Conservation (phyloP, 2,329 filamentous ascomycete species). For the Pestalotiopsis sp. region DNA sequence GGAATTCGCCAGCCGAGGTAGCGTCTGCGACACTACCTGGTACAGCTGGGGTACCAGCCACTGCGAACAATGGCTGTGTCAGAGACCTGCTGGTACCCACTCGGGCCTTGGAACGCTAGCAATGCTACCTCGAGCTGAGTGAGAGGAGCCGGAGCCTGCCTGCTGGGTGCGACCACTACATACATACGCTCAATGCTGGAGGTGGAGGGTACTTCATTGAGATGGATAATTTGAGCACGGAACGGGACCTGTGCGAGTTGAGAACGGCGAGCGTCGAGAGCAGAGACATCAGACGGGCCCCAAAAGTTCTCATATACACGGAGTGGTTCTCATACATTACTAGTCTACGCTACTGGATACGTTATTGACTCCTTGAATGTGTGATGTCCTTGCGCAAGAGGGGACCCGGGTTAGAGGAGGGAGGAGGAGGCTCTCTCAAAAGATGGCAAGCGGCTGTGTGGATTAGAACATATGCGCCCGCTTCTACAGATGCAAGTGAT, state of each 20-base stretch:
- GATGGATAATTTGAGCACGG: neutral
- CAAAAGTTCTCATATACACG: neutral
- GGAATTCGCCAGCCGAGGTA: neutral
- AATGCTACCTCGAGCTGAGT: neutral
- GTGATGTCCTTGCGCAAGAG: neutral
- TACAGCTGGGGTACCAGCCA: constrained; percentile 26
- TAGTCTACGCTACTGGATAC: neutral
- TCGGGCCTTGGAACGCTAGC: constrained; percentile 19
- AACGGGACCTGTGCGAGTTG: constrained; percentile 1
- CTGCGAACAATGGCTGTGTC: constrained; percentile 25
- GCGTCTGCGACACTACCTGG: constrained; percentile 17
- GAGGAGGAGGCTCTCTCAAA: neutral
- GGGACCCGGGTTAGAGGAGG: neutral
- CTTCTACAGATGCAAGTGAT: neutral
- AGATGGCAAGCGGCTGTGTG: neutral
- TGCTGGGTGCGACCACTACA: too few species aligned
- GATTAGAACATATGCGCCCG: neutral
- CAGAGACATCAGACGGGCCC: neutral
- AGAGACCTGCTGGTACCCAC: constrained; percentile 24
- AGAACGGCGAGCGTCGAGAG: constrained; percentile 1
- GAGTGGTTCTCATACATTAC: neutral
- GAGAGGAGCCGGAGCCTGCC: neutral
- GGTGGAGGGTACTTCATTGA: neutral
- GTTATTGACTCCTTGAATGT: neutral
- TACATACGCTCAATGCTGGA: neutral